phyloP scores from a whole-genome alignment of 495 filamentous ascomycete genomes.

The Trichoderma parareesei region DNA sequence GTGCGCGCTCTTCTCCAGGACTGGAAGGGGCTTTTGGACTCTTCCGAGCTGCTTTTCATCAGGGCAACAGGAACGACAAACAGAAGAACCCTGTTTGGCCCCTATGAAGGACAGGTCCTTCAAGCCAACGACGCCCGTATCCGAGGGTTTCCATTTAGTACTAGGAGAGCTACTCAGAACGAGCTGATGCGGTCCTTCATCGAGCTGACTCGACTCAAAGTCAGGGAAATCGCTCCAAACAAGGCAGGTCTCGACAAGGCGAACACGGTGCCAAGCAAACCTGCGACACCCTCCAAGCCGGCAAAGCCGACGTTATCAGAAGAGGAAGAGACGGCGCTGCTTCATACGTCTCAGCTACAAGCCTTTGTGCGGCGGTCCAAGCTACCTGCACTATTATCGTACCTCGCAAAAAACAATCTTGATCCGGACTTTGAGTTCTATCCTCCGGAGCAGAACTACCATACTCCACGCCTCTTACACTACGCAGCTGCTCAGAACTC shows the following conservation, averaged over 20 bases:
- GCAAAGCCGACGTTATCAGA: constrained; percentile 55
- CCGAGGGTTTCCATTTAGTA: constrained; percentile 88
- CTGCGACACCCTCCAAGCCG: constrained; percentile 21
- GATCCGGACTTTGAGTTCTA: constrained; percentile 62
- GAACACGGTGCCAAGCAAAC: constrained; percentile 23
- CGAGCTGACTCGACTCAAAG: constrained; percentile 83
- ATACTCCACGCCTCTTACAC: constrained; percentile 80
- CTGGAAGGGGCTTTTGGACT: constrained; percentile 79
- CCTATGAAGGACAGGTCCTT: constrained; percentile 81
- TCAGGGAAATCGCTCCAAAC: constrained; percentile 55
- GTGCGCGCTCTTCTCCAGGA: constrained; percentile 68
- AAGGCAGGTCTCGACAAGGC: constrained; percentile 44
- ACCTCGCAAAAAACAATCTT: constrained; percentile 65
- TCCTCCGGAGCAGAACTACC: constrained; percentile 67
- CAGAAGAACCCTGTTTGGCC: constrained; percentile 74
- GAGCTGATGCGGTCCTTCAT: constrained; percentile 91
- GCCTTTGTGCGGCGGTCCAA: constrained; percentile 86
- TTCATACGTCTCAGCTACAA: constrained; percentile 82
- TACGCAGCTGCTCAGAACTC: constrained; percentile 73
- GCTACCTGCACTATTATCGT: constrained; percentile 76
- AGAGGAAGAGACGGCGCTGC: constrained; percentile 68
- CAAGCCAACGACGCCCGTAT: constrained; percentile 75
- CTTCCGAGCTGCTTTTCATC: constrained; percentile 74
- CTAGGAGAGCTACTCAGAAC: constrained; percentile 84
- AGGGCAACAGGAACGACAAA: constrained; percentile 84